Evolutionary conservation across 83 land plant species (phyloP).

Genomic region (Picea abies): DNA sequence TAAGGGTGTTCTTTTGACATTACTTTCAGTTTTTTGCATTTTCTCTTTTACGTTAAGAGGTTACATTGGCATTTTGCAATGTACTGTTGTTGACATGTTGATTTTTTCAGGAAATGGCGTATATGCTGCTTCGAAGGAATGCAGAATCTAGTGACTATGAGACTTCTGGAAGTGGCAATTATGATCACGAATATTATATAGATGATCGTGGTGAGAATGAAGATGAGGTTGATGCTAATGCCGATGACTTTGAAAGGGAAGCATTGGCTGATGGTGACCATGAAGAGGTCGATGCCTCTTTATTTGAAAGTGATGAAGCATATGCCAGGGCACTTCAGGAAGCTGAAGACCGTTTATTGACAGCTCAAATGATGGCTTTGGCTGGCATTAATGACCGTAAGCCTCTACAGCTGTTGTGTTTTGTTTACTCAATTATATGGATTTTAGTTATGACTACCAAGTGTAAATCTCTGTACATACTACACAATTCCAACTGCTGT

Average conservation of each 20-base stretch:
- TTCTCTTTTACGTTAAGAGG: neutral
- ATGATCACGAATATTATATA: slow-evolving; percentile 10
- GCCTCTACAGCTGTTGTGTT: slow-evolving; percentile 16
- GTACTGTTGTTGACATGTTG: neutral
- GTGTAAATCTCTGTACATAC: neutral
- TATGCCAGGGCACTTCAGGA: slow-evolving; percentile 94
- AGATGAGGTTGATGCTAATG: slow-evolving; percentile 45
- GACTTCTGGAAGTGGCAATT: slow-evolving; percentile 19
- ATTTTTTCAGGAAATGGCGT: slow-evolving; percentile 56
- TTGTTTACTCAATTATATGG: neutral
- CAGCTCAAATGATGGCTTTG: slow-evolving; percentile 79
- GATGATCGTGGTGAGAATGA: no score
- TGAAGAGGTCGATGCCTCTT: slow-evolving; percentile 57
- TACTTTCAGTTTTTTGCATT: neutral
- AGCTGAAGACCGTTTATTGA: slow-evolving; percentile 78
- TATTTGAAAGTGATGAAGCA: slow-evolving; percentile 80
- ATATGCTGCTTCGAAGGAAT: slow-evolving; percentile 55
- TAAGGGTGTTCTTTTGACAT: no score
- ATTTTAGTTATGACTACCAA: neutral
- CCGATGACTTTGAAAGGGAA: slow-evolving; percentile 29
- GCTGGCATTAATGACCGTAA: slow-evolving; percentile 83
- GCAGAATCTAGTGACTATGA: slow-evolving; percentile 17
- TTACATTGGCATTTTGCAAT: neutral
- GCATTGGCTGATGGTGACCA: slow-evolving; percentile 11
- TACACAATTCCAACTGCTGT: neutral